phyloP scores from a whole-genome alignment of 495 filamentous ascomycete genomes.

The Acidiella bohemica region DNA sequence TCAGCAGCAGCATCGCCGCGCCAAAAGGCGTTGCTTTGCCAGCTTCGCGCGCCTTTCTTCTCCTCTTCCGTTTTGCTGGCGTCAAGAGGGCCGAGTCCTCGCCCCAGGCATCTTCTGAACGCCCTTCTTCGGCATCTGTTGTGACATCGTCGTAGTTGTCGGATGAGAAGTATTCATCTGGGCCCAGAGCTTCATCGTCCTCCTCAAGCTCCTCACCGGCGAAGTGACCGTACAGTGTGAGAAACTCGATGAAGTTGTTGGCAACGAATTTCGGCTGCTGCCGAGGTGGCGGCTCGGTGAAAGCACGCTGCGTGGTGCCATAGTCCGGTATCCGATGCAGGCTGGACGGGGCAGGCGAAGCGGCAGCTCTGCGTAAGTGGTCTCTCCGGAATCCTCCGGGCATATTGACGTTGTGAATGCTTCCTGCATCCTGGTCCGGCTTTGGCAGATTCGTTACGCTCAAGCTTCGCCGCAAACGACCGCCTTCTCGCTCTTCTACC shows the following conservation, averaged over 20 bases:
- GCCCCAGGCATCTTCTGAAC: slow-evolving; percentile 39
- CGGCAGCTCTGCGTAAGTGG: slow-evolving; percentile 57
- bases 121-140: slow-evolving; percentile 47
- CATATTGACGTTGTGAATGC: slow-evolving; percentile 77
- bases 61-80: slow-evolving; percentile 54
- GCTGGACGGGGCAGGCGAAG: slow-evolving; percentile 39
- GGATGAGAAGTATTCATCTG: slow-evolving; percentile 74
- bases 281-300: slow-evolving; percentile 24
- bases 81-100: slow-evolving; percentile 73
- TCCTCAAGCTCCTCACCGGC: slow-evolving; percentile 82
- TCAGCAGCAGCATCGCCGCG: slow-evolving; percentile 72
- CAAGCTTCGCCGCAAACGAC: slow-evolving; percentile 46
- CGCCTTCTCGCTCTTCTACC: slow-evolving; percentile 45
- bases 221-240: slow-evolving; percentile 92
- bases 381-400: slow-evolving; percentile 90
- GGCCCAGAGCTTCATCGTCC: slow-evolving; percentile 73
- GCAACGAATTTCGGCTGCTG: slow-evolving; percentile 57
- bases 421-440: slow-evolving; percentile 50
- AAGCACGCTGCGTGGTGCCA: slow-evolving; percentile 25
- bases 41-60: slow-evolving; percentile 53
- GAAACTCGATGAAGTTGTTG: slow-evolving; percentile 84
- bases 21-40: slow-evolving; percentile 58
- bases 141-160: slow-evolving; percentile 43
- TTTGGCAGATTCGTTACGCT: slow-evolving; percentile 53
- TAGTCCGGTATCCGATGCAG: slow-evolving; percentile 15